These are phyloP conservation scores for Primulina eburnea DNA, from an alignment of 257 asterid species.

Conservation along the genomic window DNA sequence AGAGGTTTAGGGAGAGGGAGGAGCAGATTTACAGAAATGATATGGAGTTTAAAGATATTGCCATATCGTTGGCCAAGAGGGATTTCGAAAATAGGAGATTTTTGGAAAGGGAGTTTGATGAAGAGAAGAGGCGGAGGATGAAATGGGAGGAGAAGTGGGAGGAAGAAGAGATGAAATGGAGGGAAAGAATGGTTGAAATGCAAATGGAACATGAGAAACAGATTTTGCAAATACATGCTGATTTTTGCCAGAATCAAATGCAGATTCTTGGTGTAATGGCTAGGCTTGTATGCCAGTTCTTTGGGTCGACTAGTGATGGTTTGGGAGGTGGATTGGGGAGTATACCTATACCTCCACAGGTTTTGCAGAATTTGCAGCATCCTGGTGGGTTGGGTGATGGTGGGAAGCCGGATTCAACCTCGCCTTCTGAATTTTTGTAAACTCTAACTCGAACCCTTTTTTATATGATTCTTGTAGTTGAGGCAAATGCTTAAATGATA, in stretches of 20 bases:
- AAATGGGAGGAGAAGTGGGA: slow-evolving; percentile 80
- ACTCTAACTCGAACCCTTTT: slow-evolving; percentile 20
- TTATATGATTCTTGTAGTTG: slow-evolving; percentile 20
- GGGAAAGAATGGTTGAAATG: slow-evolving; percentile 73
- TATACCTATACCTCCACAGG: slow-evolving; percentile 63
- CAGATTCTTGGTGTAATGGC: slow-evolving; percentile 71
- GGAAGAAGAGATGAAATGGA: slow-evolving; percentile 88
- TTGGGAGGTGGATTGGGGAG: slow-evolving; percentile 58
- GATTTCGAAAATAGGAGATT: slow-evolving; percentile 58
- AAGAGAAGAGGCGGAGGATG: slow-evolving; percentile 70
- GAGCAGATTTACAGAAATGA: slow-evolving; percentile 43
- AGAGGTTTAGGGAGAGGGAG: slow-evolving; percentile 42
- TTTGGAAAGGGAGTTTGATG: slow-evolving; percentile 56
- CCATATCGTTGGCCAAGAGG: slow-evolving; percentile 50
- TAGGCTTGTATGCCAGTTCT: slow-evolving; percentile 68
- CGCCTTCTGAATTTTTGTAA: slow-evolving; percentile 80
- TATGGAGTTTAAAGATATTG: slow-evolving; percentile 52
- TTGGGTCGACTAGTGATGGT: slow-evolving; percentile 71
- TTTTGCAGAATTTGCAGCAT: slow-evolving; percentile 77
- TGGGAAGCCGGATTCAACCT: slow-evolving; percentile 64
- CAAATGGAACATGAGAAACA: slow-evolving; percentile 89
- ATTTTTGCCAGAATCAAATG: slow-evolving; percentile 82
- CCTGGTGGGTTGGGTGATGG: slow-evolving; percentile 58
- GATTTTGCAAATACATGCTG: slow-evolving; percentile 91
- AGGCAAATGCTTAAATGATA: slow-evolving; percentile 19